Evolutionary conservation across 768 basidiomycete species (phyloP).

Genomic region (Calvatia gigantea): DNA sequence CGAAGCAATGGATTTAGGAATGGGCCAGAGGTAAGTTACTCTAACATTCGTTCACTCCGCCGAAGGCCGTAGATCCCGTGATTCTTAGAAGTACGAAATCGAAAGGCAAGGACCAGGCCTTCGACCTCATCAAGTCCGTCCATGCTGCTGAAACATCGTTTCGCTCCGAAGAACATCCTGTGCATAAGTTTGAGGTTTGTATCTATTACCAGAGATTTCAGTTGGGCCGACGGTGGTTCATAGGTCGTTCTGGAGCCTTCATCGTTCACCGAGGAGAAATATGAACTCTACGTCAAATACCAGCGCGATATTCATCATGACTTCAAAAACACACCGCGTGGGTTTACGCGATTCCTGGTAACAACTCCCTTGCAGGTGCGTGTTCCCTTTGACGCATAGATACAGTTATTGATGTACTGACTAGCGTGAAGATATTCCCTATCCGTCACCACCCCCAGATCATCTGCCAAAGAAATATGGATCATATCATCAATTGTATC

Average conservation of each 20-base stretch:
- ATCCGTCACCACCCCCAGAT: slow-evolving; percentile 39
- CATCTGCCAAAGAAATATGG: slow-evolving; percentile 80
- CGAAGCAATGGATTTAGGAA: slow-evolving; percentile 25
- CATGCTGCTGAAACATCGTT: slow-evolving; percentile 52
- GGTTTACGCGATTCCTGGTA: slow-evolving; percentile 77
- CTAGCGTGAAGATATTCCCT: slow-evolving; percentile 62
- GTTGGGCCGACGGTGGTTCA: neutral
- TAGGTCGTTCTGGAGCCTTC: slow-evolving; percentile 78
- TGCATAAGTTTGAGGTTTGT: slow-evolving; percentile 61
- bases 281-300: slow-evolving; percentile 70
- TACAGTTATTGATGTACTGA: neutral
- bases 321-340: slow-evolving; percentile 37
- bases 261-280: slow-evolving; percentile 78
- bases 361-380: slow-evolving; percentile 70
- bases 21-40: slow-evolving; percentile 13
- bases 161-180: slow-evolving; percentile 23
- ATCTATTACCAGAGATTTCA: neutral
- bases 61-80: neutral
- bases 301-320: slow-evolving; percentile 80
- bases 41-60: slow-evolving; percentile 3
- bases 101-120: slow-evolving; percentile 19
- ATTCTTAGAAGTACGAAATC: slow-evolving; percentile 14
- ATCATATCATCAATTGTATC: slow-evolving; percentile 90
- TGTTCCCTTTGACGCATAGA: slow-evolving; percentile 4
- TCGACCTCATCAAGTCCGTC: slow-evolving; percentile 47